phyloP scores from a whole-genome alignment of 2,329 filamentous ascomycete genomes.

The Dendryphion nanum region DNA sequence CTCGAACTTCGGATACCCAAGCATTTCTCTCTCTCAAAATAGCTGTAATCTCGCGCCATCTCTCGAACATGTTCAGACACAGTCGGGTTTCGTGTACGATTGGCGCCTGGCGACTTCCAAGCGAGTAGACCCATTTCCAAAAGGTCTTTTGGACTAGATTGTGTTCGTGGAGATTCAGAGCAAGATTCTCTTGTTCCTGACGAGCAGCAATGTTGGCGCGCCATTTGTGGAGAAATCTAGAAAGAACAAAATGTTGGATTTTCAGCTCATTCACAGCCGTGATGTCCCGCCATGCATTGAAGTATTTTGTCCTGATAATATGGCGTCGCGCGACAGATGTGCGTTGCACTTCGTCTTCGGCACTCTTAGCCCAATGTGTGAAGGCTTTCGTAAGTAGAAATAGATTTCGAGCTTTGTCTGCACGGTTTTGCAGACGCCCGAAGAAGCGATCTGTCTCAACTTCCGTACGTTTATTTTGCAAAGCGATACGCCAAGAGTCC shows the following conservation, averaged over 20 bases:
- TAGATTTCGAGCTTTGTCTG: constrained; percentile 62
- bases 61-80: constrained; percentile 22
- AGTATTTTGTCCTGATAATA: constrained; percentile 67
- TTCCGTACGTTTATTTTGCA: constrained; percentile 38
- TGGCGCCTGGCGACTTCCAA: constrained; percentile 34
- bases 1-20: constrained; percentile 19
- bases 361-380: constrained; percentile 66
- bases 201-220: constrained; percentile 42
- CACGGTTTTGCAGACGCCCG: constrained; percentile 57
- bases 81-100: constrained; percentile 29
- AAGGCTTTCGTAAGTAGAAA: constrained; percentile 65
- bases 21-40: constrained; percentile 25
- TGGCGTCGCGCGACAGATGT: constrained; percentile 69
- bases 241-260: constrained; percentile 51
- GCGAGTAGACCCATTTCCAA: constrained; percentile 39
- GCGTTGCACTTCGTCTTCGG: constrained; percentile 63
- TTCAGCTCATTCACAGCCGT: constrained; percentile 60
- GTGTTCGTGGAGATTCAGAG: constrained; percentile 29
- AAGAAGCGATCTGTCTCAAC: constrained; percentile 55
- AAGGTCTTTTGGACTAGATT: constrained; percentile 32
- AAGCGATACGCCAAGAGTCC: constrained; percentile 36
- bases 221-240: constrained; percentile 57
- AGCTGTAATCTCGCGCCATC: constrained; percentile 25
- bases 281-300: constrained; percentile 67
- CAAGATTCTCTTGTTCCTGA: constrained; percentile 33